phyloP scores from a whole-genome alignment of 2,329 filamentous ascomycete genomes.

The Fusarium temperatum region DNA sequence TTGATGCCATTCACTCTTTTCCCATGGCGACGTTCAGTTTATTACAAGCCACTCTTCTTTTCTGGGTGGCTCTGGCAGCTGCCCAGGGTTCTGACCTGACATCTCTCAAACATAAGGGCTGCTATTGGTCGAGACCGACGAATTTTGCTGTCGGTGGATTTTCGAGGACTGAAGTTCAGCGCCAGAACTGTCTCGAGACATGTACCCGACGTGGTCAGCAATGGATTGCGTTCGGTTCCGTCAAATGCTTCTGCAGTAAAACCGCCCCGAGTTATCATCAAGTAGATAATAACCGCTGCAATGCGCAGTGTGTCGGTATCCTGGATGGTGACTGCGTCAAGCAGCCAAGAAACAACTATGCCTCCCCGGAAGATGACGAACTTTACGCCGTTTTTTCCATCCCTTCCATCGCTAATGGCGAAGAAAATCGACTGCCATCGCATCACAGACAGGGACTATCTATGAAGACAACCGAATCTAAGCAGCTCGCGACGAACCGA shows the following conservation, averaged over 20 bases:
- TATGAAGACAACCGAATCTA: neutral
- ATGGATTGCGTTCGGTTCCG: neutral
- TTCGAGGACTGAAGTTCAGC: neutral
- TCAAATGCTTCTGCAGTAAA: neutral
- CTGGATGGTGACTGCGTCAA: neutral
- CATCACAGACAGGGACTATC: neutral
- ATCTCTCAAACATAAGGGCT: neutral
- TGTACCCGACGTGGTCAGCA: neutral
- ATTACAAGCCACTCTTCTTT: neutral
- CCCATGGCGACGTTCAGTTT: slow-evolving; percentile 8
- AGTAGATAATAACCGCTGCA: neutral
- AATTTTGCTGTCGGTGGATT: neutral
- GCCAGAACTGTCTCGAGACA: neutral
- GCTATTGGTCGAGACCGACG: neutral
- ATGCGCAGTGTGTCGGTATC: neutral
- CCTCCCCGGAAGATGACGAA: neutral
- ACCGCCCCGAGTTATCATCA: neutral
- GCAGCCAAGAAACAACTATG: neutral
- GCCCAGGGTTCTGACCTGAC: neutral
- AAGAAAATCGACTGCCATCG: neutral
- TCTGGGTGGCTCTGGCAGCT: slow-evolving; percentile 9
- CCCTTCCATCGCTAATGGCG: neutral
- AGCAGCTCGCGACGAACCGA: neutral
- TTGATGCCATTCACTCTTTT: neutral
- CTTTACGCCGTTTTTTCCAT: neutral